These are phyloP conservation scores for Ascochyta pisi DNA, from an alignment of 2,329 filamentous ascomycete genomes.

Conservation along the genomic window DNA sequence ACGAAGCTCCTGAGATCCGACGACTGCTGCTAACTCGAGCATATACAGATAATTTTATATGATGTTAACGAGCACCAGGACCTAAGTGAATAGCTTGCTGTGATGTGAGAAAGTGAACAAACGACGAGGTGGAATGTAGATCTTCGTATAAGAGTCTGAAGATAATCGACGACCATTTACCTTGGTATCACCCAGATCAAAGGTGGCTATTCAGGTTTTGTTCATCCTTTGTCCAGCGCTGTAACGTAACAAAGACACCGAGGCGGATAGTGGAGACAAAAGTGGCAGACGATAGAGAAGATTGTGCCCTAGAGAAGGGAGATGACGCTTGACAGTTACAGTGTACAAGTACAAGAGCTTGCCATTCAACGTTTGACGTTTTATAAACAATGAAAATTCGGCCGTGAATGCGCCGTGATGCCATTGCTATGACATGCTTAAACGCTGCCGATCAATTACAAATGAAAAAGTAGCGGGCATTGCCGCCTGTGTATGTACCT, in stretches of 20 bases:
- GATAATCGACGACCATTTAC: too few species aligned
- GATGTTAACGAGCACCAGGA: too few species aligned
- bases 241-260: too few species aligned
- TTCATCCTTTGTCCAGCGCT: too few species aligned
- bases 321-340: constrained; percentile 21
- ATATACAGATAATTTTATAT: too few species aligned
- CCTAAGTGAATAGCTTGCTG: too few species aligned
- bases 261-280: too few species aligned
- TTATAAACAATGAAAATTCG: constrained; percentile 14
- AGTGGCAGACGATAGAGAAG: neutral
- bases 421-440: constrained; percentile 3
- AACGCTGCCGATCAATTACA: constrained; percentile 11
- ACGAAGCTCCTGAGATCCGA: neutral
- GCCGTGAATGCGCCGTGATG: constrained; percentile 10
- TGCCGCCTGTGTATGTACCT: constrained; percentile 4
- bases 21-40: neutral
- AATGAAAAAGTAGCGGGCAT: neutral
- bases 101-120: too few species aligned
- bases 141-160: too few species aligned
- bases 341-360: constrained; percentile 24
- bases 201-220: too few species aligned
- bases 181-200: too few species aligned
- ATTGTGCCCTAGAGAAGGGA: constrained; percentile 15
- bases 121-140: too few species aligned
- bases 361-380: constrained; percentile 14